Conservation (phyloP, 2,329 filamentous ascomycete species). For the Aspergillus vadensis region DNA sequence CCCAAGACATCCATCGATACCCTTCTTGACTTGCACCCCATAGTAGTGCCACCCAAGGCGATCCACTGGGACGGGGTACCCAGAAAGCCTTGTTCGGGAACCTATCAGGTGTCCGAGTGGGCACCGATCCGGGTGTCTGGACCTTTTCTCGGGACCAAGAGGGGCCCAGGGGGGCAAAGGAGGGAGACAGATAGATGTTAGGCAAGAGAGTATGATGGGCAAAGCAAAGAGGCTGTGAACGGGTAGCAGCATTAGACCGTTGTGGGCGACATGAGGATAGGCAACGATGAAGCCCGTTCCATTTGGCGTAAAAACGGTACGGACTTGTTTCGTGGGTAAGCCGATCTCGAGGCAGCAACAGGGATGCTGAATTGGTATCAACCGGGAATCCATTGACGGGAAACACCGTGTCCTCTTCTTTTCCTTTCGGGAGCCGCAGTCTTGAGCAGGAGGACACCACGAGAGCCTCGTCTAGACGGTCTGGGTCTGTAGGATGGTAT, state of each 20-base stretch:
- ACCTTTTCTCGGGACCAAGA: slow-evolving; percentile 14
- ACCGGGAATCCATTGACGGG: slow-evolving; percentile 13
- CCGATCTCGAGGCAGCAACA: slow-evolving; percentile 1
- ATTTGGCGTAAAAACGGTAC: not conserved
- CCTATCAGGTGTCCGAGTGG: slow-evolving; percentile 20
- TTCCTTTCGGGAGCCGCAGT: no score
- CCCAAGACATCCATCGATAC: slow-evolving; percentile 15
- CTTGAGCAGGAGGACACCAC: no score
- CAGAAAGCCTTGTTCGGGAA: slow-evolving; percentile 12
- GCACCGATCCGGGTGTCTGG: slow-evolving; percentile 8
- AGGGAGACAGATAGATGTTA: not conserved
- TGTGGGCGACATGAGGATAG: slow-evolving; percentile 1
- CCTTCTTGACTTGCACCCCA: slow-evolving; percentile 1
- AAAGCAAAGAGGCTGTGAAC: not conserved
- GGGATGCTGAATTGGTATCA: not conserved
- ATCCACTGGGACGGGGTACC: slow-evolving; percentile 22
- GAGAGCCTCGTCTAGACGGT: not conserved
- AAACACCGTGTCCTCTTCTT: slow-evolving; percentile 36
- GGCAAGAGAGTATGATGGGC: not conserved
- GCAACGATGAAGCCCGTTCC: not conserved
- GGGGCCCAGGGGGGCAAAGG: slow-evolving; percentile 6
- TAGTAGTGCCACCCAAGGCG: slow-evolving; percentile 17
- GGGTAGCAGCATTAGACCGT: not conserved
- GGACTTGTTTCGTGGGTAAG: not conserved
- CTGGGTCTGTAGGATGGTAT: not conserved